Evolutionary conservation across 2,329 filamentous ascomycete species (phyloP).

Genomic region (Dothidotthia symphoricarpi): DNA sequence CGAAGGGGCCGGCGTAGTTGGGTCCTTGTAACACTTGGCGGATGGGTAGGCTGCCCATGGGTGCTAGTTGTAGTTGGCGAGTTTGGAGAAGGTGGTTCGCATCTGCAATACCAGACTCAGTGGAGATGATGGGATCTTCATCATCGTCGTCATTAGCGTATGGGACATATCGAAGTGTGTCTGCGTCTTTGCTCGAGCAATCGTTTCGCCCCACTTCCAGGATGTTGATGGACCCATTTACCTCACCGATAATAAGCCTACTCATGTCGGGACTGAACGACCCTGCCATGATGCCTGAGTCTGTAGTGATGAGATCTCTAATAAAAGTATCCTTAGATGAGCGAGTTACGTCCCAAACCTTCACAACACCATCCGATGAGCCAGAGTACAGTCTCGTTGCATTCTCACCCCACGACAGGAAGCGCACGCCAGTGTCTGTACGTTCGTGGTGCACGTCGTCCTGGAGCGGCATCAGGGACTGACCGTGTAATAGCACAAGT

Average conservation of each 20-base stretch:
- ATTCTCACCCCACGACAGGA: constrained; percentile 57
- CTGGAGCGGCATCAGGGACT: constrained; percentile 51
- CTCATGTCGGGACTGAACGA: constrained; percentile 56
- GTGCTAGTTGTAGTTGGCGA: constrained; percentile 35
- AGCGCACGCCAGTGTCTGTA: constrained; percentile 58
- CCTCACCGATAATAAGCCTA: constrained; percentile 58
- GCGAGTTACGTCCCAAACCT: constrained; percentile 58
- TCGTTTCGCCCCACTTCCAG: constrained; percentile 46
- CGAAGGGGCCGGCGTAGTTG: constrained; percentile 43
- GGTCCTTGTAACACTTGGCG: constrained; percentile 49
- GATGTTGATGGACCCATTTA: constrained; percentile 55
- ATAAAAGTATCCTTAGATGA: constrained; percentile 53
- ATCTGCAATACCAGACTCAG: constrained; percentile 27
- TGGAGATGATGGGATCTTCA: neutral
- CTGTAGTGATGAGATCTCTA: constrained; percentile 50
- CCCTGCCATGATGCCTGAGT: constrained; percentile 58
- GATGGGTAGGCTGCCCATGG: constrained; percentile 46
- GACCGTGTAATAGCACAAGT: constrained; percentile 52
- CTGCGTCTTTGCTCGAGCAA: constrained; percentile 26
- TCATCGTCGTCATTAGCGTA: constrained; percentile 15
- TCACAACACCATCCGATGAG: constrained; percentile 60
- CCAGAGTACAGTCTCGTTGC: constrained; percentile 57
- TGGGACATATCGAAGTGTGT: constrained; percentile 30
- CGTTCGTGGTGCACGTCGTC: constrained; percentile 47
- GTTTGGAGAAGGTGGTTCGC: constrained; percentile 31